Percentiles rank a stretch among this genome's conserved stretches.
These are phyloP conservation scores for Salvia rosmarinus DNA, from an alignment of 257 asterid species.

Conservation along the genomic window DNA sequence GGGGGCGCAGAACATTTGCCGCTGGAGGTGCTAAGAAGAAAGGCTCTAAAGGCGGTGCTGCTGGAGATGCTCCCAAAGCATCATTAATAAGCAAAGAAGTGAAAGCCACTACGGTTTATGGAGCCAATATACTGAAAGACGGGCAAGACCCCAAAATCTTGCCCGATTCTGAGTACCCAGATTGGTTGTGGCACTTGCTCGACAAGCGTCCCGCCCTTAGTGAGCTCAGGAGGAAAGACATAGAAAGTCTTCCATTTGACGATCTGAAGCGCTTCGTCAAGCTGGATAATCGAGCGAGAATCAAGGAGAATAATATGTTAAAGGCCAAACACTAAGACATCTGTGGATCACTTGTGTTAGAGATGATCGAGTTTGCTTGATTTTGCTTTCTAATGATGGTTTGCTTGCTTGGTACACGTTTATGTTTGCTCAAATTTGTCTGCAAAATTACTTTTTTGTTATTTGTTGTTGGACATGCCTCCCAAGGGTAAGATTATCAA, in stretches of 20 bases:
- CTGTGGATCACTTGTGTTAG: constrained; percentile 4
- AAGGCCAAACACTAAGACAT: constrained; percentile 62
- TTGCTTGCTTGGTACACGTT: no score
- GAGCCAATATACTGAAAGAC: constrained; percentile 84
- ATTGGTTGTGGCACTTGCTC: constrained; percentile 83
- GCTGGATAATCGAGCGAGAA: constrained; percentile 90
- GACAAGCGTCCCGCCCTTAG: constrained; percentile 83
- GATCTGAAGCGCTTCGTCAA: constrained; percentile 87
- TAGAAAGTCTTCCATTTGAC: constrained; percentile 64
- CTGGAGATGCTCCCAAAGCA: constrained; percentile 76
- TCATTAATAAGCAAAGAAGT: constrained; percentile 84
- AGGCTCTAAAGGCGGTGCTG: constrained; percentile 78
- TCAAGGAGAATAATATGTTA: constrained; percentile 80
- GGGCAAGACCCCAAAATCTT: constrained; percentile 85
- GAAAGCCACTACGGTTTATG: constrained; percentile 78
- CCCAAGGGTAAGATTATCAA: no score
- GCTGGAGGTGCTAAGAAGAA: constrained; percentile 88
- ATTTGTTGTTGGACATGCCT: no score
- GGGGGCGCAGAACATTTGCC: constrained; percentile 68
- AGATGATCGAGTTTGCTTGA: background rate
- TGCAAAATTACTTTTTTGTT: no score
- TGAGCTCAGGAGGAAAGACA: constrained; percentile 73
- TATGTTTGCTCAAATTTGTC: no score
- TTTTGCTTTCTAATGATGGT: no score
- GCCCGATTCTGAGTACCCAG: constrained; percentile 86